Evolutionary conservation across 2,329 filamentous ascomycete genomes (phyloP).

Genomic region (Didymella sp.): DNA sequence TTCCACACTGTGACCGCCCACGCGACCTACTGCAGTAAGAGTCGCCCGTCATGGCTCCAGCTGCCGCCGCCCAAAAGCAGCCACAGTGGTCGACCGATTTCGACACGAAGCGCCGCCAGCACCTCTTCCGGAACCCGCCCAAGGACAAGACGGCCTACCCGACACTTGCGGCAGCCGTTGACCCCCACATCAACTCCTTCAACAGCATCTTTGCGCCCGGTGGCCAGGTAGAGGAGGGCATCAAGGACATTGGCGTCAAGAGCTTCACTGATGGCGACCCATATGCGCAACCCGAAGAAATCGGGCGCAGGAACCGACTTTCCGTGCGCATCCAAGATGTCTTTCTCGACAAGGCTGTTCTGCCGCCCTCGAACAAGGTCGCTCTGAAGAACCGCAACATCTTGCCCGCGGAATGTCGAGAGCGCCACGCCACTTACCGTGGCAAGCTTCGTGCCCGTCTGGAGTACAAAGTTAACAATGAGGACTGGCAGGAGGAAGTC

Average conservation of each 20-base stretch:
- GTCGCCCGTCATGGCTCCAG: constrained; percentile 40
- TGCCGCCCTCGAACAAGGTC: constrained; percentile 84
- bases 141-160: constrained; percentile 89
- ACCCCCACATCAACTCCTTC: constrained; percentile 94
- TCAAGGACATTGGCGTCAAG: constrained; percentile 90
- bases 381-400: constrained; percentile 81
- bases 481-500: constrained; percentile 80
- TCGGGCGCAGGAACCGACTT: constrained; percentile 73
- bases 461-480: constrained; percentile 86
- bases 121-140: constrained; percentile 87
- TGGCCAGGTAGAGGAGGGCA: constrained; percentile 74
- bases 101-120: constrained; percentile 83
- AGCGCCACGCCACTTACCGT: constrained; percentile 89
- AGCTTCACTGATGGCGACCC: constrained; percentile 81
- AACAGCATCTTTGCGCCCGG: constrained; percentile 82
- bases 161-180: constrained; percentile 80
- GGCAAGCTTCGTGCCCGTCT: constrained; percentile 84
- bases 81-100: constrained; percentile 81
- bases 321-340: constrained; percentile 81
- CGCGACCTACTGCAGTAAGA: constrained; percentile 10
- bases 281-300: constrained; percentile 60
- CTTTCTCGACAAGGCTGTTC: constrained; percentile 78
- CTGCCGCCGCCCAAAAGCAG: constrained; percentile 59
- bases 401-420: constrained; percentile 89
- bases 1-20: constrained; percentile 14